Evolutionary conservation across 2,329 filamentous ascomycete species (phyloP), one percentile per base, ranked within the genome.

Genomic region (Arthrobotrys musiformis): DNA sequence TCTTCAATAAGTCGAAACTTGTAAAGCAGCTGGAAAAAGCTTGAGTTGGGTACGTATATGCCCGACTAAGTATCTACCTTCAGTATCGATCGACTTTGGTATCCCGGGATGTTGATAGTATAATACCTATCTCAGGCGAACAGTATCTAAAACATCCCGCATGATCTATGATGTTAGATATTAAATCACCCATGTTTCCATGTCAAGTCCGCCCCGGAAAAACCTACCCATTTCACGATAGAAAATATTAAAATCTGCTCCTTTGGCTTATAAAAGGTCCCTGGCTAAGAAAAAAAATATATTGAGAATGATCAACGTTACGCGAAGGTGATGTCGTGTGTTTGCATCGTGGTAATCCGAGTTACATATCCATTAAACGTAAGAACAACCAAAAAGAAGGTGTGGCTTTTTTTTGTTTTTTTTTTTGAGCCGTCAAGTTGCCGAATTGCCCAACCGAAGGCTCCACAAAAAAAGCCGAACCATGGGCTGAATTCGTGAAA

Each of bases 361-460:
- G n/a, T n/a, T n/a, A n/a, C n/a, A 54, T 28, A 48, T 48, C 44
- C 11, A 35, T 11, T n/a, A 6, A 37, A 63, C 52, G 70, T 69
- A 54, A 56, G 52, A 77, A 77, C 58, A 70, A 4, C 19, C 3
- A 13, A 52, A 60, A 77, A 77, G 40, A 77, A 77, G 66, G 73
- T 77, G 73, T 77, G 73, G 73, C 73, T 77, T 66, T 58, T 66
- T 58, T 40, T 50, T 33, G 66, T 19, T 8, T 33, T 22, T 37
- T 26, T 48, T 67, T 9, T n/a, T 24, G 24, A 52, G 44, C 28
- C 13, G 33, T 11, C 5, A 72, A 50, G 33, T 15, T 13, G 17
- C n/a, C n/a, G n/a, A n/a, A n/a, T n/a, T n/a, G n/a, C 35, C 33
- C 7, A 42, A 42, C 4, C 4, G 19, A 2, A 48, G 24, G 24